These are phyloP conservation scores for Stagonosporopsis tanaceti DNA, from an alignment of 2,329 filamentous ascomycete genomes.

Conservation along the genomic window DNA sequence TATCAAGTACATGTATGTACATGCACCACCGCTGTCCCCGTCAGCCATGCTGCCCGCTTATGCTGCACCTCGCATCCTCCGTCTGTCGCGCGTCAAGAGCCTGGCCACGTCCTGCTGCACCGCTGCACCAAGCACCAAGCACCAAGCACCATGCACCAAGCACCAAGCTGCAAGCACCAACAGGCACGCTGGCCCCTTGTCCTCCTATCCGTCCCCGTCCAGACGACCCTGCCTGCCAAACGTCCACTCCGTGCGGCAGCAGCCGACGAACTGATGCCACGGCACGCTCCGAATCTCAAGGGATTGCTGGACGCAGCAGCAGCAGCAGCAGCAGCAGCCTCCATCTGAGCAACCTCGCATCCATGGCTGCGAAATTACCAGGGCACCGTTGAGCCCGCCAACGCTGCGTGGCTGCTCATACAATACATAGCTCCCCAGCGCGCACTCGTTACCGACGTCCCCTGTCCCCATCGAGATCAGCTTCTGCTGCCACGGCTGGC, in stretches of 20 bases:
- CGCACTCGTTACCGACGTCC: background rate
- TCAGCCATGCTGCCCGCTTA: background rate
- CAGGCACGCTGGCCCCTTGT: slow-evolving; percentile 3
- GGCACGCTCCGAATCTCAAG: slow-evolving; percentile 6
- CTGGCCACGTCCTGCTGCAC: slow-evolving; percentile 6
- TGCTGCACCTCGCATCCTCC: slow-evolving; percentile 9
- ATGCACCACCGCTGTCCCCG: slow-evolving; percentile 1
- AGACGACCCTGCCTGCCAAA: slow-evolving; percentile 1
- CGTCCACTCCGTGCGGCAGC: slow-evolving; percentile 12
- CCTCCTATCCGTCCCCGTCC: background rate
- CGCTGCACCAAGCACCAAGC: slow-evolving; percentile 1
- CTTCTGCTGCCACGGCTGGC: background rate
- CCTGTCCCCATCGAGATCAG: slow-evolving; percentile 11
- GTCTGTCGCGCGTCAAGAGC: slow-evolving; percentile 6
- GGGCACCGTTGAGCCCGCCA: background rate
- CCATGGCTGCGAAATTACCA: slow-evolving; percentile 4
- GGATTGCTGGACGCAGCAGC: background rate
- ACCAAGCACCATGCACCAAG: background rate
- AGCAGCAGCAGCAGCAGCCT: background rate
- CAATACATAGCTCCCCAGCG: background rate
- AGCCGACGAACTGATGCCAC: slow-evolving; percentile 8
- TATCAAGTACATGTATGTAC: background rate
- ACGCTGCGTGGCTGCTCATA: background rate
- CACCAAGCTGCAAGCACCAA: background rate
- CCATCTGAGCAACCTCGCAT: background rate